phyloP scores from a whole-genome alignment of 2,329 filamentous ascomycete species.

The Pseudomassariella vexata region DNA sequence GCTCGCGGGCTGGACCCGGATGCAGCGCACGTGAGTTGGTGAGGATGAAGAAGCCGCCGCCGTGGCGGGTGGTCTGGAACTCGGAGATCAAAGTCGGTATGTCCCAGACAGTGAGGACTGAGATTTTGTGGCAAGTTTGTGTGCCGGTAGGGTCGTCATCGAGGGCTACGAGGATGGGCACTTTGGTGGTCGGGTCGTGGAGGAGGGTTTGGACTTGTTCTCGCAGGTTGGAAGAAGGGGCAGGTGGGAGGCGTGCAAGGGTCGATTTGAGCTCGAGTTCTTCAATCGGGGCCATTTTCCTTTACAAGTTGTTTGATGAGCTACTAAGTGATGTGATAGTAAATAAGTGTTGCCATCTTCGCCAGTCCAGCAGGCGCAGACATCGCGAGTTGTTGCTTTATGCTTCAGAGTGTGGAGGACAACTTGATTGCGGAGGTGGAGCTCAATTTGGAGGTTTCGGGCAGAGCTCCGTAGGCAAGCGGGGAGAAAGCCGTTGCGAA shows the following conservation, averaged over 20 bases:
- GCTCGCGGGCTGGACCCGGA: constrained; percentile 35
- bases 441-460: no score
- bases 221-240: constrained; percentile 2
- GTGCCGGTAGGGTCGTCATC: constrained; percentile 57
- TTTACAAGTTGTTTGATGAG: no score
- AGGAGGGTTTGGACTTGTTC: constrained; percentile 4
- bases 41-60: constrained; percentile 52
- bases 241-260: constrained; percentile 7
- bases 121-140: constrained; percentile 54
- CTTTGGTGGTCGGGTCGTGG: constrained; percentile 4
- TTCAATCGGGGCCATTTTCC: no score
- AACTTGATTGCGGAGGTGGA: no score
- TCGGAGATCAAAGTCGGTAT: constrained; percentile 34
- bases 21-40: constrained; percentile 54
- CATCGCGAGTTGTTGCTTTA: no score
- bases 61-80: constrained; percentile 28
- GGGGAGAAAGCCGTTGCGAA: no score
- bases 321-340: no score
- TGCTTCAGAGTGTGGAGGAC: no score
- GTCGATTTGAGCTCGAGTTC: constrained; percentile 7
- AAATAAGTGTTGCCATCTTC: no score
- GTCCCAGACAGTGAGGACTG: constrained; percentile 50
- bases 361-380: no score
- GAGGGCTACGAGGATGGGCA: constrained; percentile 31
- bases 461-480: no score